Percentiles rank a stretch among this genome's conserved stretches.
Evolutionary conservation across 2,329 filamentous ascomycete genomes (phyloP).

Genomic region (Phialemonium atrogriseum): DNA sequence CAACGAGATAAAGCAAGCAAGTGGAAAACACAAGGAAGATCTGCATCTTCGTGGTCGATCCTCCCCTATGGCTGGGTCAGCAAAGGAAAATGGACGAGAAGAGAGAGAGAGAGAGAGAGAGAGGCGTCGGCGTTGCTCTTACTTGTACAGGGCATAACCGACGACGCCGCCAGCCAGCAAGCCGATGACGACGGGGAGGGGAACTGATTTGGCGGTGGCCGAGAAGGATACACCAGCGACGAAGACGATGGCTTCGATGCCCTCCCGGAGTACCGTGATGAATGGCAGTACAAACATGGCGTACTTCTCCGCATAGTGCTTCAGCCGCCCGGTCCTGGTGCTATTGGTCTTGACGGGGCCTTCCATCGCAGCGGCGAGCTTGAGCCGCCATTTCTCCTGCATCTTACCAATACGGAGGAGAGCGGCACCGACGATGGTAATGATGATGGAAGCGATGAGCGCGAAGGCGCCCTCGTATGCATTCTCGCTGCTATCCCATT

Average conservation of each 20-base stretch:
- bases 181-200: constrained; percentile 67
- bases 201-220: constrained; percentile 66
- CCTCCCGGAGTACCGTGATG: constrained; percentile 79
- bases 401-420: constrained; percentile 76
- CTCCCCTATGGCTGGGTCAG: constrained; percentile 23
- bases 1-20: constrained; percentile 72
- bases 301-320: constrained; percentile 65
- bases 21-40: constrained; percentile 71
- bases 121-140: constrained; percentile 25
- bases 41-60: constrained; percentile 41
- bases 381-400: constrained; percentile 80
- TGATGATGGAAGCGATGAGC: constrained; percentile 68
- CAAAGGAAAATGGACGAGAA: constrained; percentile 8
- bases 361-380: constrained; percentile 65
- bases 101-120: too few relatives aligned
- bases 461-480: constrained; percentile 77
- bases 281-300: constrained; percentile 82
- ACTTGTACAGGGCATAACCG: constrained; percentile 74
- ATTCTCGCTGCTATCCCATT: constrained; percentile 61
- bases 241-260: constrained; percentile 79
- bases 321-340: constrained; percentile 37
- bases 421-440: constrained; percentile 71
- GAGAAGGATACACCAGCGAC: constrained; percentile 76
- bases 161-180: constrained; percentile 57
- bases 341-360: constrained; percentile 34